Evolutionary conservation across 768 basidiomycete species (phyloP).

Genomic region (Lactifluus pinguis): DNA sequence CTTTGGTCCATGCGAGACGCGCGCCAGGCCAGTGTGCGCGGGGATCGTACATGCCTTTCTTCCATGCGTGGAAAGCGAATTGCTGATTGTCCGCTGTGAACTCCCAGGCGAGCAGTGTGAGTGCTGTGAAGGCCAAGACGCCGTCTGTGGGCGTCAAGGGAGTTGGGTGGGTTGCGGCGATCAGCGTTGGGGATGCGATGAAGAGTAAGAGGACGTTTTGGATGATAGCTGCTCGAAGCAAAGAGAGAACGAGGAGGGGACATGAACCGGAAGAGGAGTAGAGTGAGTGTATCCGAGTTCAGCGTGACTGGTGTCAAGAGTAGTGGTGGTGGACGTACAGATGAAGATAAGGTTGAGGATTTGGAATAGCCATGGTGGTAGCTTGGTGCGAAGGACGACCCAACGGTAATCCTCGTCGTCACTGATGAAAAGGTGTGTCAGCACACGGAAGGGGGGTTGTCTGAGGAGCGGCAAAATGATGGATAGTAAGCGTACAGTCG

Average conservation of each 20-base stretch:
- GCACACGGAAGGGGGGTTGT: not conserved
- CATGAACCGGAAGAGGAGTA: not conserved
- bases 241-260: too few relatives aligned
- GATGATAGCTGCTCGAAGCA: conserved; percentile 37
- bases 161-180: conserved; percentile 45
- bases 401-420: conserved; percentile 91
- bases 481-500: conserved; percentile 38
- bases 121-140: conserved; percentile 46
- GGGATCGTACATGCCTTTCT: conserved; percentile 32
- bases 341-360: conserved; percentile 67
- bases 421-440: conserved; percentile 27
- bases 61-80: conserved; percentile 74
- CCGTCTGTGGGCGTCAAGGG: conserved; percentile 52
- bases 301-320: not conserved
- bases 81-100: conserved; percentile 91
- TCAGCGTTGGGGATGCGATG: conserved; percentile 53
- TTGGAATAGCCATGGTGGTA: conserved; percentile 49
- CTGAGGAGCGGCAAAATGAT: not conserved
- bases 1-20: conserved; percentile 54
- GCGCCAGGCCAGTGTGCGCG: conserved; percentile 51
- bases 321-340: conserved; percentile 29
- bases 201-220: conserved; percentile 78
- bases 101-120: conserved; percentile 56
- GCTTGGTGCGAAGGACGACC: conserved; percentile 57
- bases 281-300: not conserved